phyloP scores from a whole-genome alignment of 768 basidiomycete genomes.

The Lactifluus volemus region DNA sequence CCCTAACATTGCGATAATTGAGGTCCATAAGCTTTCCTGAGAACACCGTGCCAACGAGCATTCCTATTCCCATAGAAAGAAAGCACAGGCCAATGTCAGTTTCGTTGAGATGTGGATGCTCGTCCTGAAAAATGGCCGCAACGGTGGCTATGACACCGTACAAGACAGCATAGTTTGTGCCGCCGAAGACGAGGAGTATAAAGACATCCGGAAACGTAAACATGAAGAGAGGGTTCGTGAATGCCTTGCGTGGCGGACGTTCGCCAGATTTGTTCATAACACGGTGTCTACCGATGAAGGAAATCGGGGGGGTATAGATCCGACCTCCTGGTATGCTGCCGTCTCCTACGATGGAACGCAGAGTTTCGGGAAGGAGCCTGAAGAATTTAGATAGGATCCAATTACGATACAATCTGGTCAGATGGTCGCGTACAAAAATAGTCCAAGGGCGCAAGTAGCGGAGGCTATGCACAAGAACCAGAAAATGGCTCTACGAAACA shows the following conservation, averaged over 20 bases:
- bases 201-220: slow-evolving; percentile 49
- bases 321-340: slow-evolving; percentile 31
- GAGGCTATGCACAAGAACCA: slow-evolving; percentile 35
- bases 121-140: slow-evolving; percentile 47
- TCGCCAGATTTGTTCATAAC: background rate
- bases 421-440: slow-evolving; percentile 27
- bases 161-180: slow-evolving; percentile 44
- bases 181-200: slow-evolving; percentile 46
- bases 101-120: slow-evolving; percentile 53
- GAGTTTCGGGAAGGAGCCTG: slow-evolving; percentile 41
- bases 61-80: slow-evolving; percentile 66
- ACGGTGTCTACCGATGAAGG: slow-evolving; percentile 23
- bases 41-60: slow-evolving; percentile 46
- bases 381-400: background rate
- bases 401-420: background rate
- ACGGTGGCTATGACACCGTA: slow-evolving; percentile 54
- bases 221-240: slow-evolving; percentile 48
- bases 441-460: slow-evolving; percentile 27
- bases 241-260: slow-evolving; percentile 27
- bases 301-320: slow-evolving; percentile 28
- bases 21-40: slow-evolving; percentile 58
- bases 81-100: slow-evolving; percentile 71
- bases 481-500: slow-evolving; percentile 30
- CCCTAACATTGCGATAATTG: slow-evolving; percentile 45
- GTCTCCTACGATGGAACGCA: slow-evolving; percentile 36